Conservation (phyloP, 2,329 filamentous ascomycete species). For the Parastagonospora nodorum region DNA sequence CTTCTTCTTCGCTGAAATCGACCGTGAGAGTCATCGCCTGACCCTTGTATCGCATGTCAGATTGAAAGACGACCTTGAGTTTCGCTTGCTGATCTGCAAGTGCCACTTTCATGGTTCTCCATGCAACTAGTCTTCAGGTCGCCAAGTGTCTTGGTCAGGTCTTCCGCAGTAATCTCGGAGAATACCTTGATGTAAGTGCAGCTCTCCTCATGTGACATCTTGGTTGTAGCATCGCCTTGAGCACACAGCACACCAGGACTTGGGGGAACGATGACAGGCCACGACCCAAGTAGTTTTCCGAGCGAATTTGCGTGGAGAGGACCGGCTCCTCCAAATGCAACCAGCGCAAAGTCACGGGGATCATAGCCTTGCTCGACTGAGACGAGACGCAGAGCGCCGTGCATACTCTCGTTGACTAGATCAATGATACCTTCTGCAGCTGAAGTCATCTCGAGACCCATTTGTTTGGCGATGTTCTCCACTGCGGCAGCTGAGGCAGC, state of each 20-base stretch:
- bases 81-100: constrained; percentile 37
- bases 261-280: constrained; percentile 59
- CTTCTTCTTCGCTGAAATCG: constrained; percentile 43
- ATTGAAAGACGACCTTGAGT: constrained; percentile 47
- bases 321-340: constrained; percentile 58
- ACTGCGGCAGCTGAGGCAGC: constrained; percentile 51
- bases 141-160: constrained; percentile 42
- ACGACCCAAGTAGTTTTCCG: constrained; percentile 56
- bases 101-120: constrained; percentile 48
- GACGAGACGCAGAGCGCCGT: constrained; percentile 56
- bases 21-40: constrained; percentile 48
- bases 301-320: constrained; percentile 58
- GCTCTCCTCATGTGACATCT: constrained; percentile 55
- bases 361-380: constrained; percentile 60
- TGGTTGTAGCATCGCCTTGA: constrained; percentile 57
- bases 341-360: constrained; percentile 57
- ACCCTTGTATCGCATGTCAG: constrained; percentile 56
- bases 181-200: constrained; percentile 53
- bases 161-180: constrained; percentile 40
- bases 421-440: constrained; percentile 57
- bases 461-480: constrained; percentile 51
- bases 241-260: constrained; percentile 58
- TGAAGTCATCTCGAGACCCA: constrained; percentile 50
- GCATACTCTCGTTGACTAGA: constrained; percentile 58
- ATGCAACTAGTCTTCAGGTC: constrained; percentile 46